Conservation (phyloP, 2,329 filamentous ascomycete species). For the Phoma sp. region DNA sequence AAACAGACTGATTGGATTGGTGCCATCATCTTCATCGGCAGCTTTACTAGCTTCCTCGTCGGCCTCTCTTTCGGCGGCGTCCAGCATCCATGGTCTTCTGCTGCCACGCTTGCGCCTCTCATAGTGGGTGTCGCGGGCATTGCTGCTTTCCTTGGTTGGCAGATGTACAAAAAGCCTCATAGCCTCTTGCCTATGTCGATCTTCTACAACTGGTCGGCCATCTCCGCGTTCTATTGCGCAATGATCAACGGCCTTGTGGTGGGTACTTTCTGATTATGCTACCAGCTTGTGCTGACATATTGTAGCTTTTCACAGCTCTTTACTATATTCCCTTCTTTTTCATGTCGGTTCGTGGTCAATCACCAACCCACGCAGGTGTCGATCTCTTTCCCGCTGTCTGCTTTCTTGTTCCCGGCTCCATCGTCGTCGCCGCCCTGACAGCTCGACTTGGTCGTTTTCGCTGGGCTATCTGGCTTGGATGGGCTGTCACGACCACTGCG, state of each 20-base stretch:
- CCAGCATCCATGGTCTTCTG: slow-evolving; percentile 48
- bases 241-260: slow-evolving; percentile 54
- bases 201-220: slow-evolving; percentile 45
- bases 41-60: slow-evolving; percentile 48
- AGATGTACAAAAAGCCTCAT: slow-evolving; percentile 40
- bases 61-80: slow-evolving; percentile 53
- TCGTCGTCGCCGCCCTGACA: slow-evolving; percentile 33
- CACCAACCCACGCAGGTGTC: slow-evolving; percentile 46
- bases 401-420: slow-evolving; percentile 39
- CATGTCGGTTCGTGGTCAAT: slow-evolving; percentile 43
- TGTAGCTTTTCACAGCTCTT: slow-evolving; percentile 50
- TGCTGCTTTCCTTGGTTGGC: slow-evolving; percentile 44
- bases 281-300: not conserved
- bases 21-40: slow-evolving; percentile 47
- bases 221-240: slow-evolving; percentile 50
- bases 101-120: slow-evolving; percentile 50
- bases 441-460: slow-evolving; percentile 39
- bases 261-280: slow-evolving; percentile 18
- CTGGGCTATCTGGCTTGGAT: slow-evolving; percentile 54
- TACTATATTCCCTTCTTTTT: slow-evolving; percentile 54
- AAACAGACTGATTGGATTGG: slow-evolving; percentile 52
- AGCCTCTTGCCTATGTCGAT: slow-evolving; percentile 48
- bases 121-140: slow-evolving; percentile 42
- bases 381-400: slow-evolving; percentile 46
- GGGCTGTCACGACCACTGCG: slow-evolving; percentile 46